A percentile compares a stretch with the other conserved stretches of the same genome.
Evolutionary conservation across 257 asterid genomes (phyloP).

Genomic region (Solanum etuberosum): DNA sequence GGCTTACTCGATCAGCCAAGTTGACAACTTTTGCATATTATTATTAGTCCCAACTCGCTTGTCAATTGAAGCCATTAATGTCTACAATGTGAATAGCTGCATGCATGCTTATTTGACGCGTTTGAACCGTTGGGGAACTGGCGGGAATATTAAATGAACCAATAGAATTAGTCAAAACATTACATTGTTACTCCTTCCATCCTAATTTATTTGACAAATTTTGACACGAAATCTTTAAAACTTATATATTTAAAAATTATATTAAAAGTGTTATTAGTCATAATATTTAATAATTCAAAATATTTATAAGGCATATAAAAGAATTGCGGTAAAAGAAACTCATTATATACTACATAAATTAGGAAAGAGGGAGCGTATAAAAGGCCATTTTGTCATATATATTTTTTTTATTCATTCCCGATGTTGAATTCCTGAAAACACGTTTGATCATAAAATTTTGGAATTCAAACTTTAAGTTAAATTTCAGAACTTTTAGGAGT

Average conservation of each 20-base stretch:
- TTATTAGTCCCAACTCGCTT: background rate
- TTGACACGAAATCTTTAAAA: background rate
- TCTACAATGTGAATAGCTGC: background rate
- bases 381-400: too few relatives aligned
- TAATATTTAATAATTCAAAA: background rate
- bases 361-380: background rate
- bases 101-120: conserved; percentile 17
- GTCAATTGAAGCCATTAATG: conserved; percentile 5
- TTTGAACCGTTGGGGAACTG: conserved; percentile 22
- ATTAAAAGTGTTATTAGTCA: background rate
- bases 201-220: background rate
- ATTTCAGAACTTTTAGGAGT: too few relatives aligned
- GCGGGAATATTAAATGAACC: conserved; percentile 17
- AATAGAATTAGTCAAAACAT: background rate
- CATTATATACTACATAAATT: background rate
- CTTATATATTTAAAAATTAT: background rate
- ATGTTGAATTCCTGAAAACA: too few relatives aligned
- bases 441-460: too few relatives aligned
- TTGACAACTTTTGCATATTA: background rate
- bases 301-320: too few relatives aligned
- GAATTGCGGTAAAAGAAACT: too few relatives aligned
- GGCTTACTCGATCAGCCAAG: background rate
- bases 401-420: too few relatives aligned
- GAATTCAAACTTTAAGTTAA: background rate
- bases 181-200: background rate